Conservation (phyloP, 768 basidiomycete genomes). For the Hortiboletus flavorubellus region DNA sequence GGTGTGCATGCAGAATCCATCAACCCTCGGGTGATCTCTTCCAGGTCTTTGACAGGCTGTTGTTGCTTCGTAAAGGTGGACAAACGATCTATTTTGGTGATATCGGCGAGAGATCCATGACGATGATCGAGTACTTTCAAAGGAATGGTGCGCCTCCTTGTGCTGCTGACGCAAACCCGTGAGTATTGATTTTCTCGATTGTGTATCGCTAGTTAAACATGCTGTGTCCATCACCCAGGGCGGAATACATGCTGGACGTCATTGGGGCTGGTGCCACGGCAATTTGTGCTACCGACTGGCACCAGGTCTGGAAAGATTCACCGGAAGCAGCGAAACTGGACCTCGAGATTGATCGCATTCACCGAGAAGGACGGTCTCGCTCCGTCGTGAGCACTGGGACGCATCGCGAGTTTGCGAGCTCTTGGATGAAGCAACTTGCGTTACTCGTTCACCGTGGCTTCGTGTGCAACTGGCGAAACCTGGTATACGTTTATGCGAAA, state of each 20-base stretch:
- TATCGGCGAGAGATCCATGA: slow-evolving; percentile 22
- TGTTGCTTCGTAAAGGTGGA: slow-evolving; percentile 51
- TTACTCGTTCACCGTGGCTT: slow-evolving; percentile 32
- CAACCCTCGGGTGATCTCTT: slow-evolving; percentile 48
- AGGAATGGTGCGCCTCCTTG: slow-evolving; percentile 21
- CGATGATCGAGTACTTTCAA: slow-evolving; percentile 23
- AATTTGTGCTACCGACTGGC: slow-evolving; percentile 45
- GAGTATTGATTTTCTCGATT: not conserved
- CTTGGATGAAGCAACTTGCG: slow-evolving; percentile 37
- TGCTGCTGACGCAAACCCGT: slow-evolving; percentile 23
- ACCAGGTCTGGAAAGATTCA: slow-evolving; percentile 45
- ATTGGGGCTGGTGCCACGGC: slow-evolving; percentile 58
- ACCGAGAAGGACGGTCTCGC: slow-evolving; percentile 34
- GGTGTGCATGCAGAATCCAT: slow-evolving; percentile 12
- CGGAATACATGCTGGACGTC: slow-evolving; percentile 48
- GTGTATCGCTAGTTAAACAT: not conserved
- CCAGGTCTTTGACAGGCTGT: slow-evolving; percentile 48
- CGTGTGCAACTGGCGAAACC: slow-evolving; percentile 38
- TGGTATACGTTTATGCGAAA: slow-evolving; percentile 40
- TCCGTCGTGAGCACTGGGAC: slow-evolving; percentile 17
- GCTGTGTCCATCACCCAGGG: slow-evolving; percentile 25
- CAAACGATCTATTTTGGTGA: slow-evolving; percentile 68
- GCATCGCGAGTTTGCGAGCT: slow-evolving; percentile 34
- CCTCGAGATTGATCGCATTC: slow-evolving; percentile 42
- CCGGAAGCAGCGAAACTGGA: slow-evolving; percentile 37